These are phyloP conservation scores for Lathyrus oleraceus DNA, from an alignment of 306 rosid species.

Conservation along the genomic window DNA sequence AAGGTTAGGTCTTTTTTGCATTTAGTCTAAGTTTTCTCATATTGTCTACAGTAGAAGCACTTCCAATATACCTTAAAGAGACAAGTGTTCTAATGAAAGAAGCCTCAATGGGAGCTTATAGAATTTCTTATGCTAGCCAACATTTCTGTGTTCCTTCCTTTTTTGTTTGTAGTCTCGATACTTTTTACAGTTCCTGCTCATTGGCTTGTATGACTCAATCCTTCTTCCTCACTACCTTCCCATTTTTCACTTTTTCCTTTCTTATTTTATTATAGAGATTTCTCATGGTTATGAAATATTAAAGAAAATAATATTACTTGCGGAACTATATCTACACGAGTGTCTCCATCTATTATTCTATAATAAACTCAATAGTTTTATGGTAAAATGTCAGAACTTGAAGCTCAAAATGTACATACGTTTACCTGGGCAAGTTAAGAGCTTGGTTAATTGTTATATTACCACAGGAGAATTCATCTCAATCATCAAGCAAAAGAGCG, in stretches of 20 bases:
- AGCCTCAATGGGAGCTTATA: slow-evolving; percentile 79
- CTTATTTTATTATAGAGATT: no score
- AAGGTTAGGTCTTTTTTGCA: slow-evolving; percentile 72
- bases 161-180: slow-evolving; percentile 67
- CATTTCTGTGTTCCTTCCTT: slow-evolving; percentile 74
- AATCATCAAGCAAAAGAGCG: slow-evolving; percentile 33
- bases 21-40: slow-evolving; percentile 84
- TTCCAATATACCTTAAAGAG: slow-evolving; percentile 88
- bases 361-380: not conserved
- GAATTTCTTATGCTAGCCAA: slow-evolving; percentile 80
- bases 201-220: slow-evolving; percentile 90
- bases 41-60: slow-evolving; percentile 88
- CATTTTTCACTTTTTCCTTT: slow-evolving; percentile 55
- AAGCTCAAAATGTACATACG: not conserved
- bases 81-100: slow-evolving; percentile 81
- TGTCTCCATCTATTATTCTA: no score
- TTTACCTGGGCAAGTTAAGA: not conserved
- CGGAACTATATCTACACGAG: not conserved
- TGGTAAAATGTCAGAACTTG: not conserved
- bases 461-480: slow-evolving; percentile 27
- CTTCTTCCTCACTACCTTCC: slow-evolving; percentile 58
- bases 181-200: slow-evolving; percentile 73
- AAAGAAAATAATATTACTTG: not conserved
- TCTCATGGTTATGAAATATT: slow-evolving; percentile 33
- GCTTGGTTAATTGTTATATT: not conserved